Evolutionary conservation across 2,329 filamentous ascomycete species (phyloP), one percentile per base, ranked within the genome.

Genomic region (Myriosclerotinia scirpicola): DNA sequence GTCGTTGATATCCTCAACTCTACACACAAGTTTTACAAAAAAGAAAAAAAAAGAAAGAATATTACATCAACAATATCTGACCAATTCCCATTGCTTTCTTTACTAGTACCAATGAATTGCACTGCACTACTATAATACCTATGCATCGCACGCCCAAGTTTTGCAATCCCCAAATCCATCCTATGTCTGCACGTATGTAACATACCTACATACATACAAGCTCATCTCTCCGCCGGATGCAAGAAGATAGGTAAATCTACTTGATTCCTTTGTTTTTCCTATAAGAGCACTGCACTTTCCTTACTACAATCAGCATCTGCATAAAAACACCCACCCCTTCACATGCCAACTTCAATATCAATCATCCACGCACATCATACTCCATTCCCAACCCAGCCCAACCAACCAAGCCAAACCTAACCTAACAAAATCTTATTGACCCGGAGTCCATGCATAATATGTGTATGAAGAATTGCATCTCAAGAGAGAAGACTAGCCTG

Each of bases 401-500:
- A 50, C 58, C 58, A 36, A 38, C 56, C 61, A 34, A 26, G 12
- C 30, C 20, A 22, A 60, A 50, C 58, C 58, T 48, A 60, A 38
- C 56, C 61, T 20, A 46, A 17, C 7, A 38, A 60, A 60, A 50
- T 22, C 9, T 54, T 38, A n/a, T 50, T 38, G 14, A 50, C 50
- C 58, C 53, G 53, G 26, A 54, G 9, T 54, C 53, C 53, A 54
- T 60, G 44, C 44, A 50, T 38, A 60, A 48, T 17, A 22, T n/a
- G 58, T 50, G 15, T 40, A n/a, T 50, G 66, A 30, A 26, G 22
- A 30, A 52, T 15, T 26, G 48, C 30, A 52, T n/a, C 44, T 73
- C 58, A 75, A 63, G 73, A 75, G 65, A 75, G 70, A 67, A 72
- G 69, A 67, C 69, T 74, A 54, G 72, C 72, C 53, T 72, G 69